Conservation (phyloP, 805 yeast genomes). For the Wickerhamomyces chambardii region DNA sequence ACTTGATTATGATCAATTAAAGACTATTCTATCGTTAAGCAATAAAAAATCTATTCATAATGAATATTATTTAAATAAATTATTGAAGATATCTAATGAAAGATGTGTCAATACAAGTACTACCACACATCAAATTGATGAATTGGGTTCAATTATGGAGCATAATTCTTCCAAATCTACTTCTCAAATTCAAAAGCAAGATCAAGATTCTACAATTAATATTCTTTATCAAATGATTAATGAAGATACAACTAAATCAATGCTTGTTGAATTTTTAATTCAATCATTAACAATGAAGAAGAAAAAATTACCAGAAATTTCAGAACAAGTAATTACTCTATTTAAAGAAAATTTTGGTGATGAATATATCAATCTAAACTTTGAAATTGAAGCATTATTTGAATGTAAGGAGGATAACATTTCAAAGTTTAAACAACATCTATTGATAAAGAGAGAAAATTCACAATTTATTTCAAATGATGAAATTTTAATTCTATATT, state of each 20-base stretch:
- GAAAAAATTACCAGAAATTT: slow-evolving; percentile 6
- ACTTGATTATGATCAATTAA: slow-evolving; percentile 16
- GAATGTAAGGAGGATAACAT: slow-evolving; percentile 18
- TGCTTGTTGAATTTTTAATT: slow-evolving; percentile 14
- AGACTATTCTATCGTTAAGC: slow-evolving; percentile 15
- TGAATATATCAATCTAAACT: slow-evolving; percentile 10
- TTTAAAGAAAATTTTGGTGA: slow-evolving; percentile 4
- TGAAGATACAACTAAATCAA: slow-evolving; percentile 13
- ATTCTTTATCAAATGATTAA: slow-evolving; percentile 12
- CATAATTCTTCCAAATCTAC: neutral
- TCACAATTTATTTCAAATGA: slow-evolving; percentile 9
- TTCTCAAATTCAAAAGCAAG: neutral
- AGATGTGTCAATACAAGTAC: no score
- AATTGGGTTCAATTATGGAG: slow-evolving; percentile 1
- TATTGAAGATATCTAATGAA: slow-evolving; percentile 12
- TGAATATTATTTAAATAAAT: slow-evolving; percentile 11
- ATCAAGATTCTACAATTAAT: slow-evolving; percentile 7
- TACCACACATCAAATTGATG: slow-evolving; percentile 1
- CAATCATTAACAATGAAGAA: slow-evolving; percentile 13
- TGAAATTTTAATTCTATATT: slow-evolving; percentile 15
- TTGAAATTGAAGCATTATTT: slow-evolving; percentile 18
- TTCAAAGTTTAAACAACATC: slow-evolving; percentile 9
- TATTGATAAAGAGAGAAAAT: slow-evolving; percentile 11
- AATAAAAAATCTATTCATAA: slow-evolving; percentile 17
- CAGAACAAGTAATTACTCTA: slow-evolving; percentile 5